Base-by-base conservation (phyloP, 352 stramenopile genomes). In the Pythium sukuiense region DNA sequence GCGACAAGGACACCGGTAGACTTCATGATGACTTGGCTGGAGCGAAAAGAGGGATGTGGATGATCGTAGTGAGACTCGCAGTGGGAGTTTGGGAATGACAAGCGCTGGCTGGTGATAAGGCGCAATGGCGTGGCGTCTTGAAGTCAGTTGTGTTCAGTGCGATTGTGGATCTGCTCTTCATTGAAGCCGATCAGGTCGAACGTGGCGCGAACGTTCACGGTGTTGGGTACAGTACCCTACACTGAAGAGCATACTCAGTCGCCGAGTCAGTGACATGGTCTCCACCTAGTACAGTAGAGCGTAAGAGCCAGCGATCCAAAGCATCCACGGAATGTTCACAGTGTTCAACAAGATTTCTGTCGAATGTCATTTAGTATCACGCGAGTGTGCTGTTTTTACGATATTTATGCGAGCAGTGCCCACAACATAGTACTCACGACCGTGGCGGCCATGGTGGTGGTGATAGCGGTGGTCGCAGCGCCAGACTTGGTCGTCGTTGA, bases 171-270 rank as follows among this genome's bases (percentile, higher is more conserved):
- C 46, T 30, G 32, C 32, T 7, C n/a, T 35, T 30, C 16, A 33
- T 29, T 26, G 48, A 16, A 55, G n/a, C 24, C 16, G n/a, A 29
- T 9, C 27, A 18, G 32, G 30, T 48, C 55, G 55, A 55, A 64
- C 45, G 29, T 54, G 49, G 37, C 50, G 24, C 33, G 59, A 65
- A 65, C 27, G 59, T 65, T 65, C 59, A 59, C 3, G 26, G 13
- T 20, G 30, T 46, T 59, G 46, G 27, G 24, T 1, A n/a, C n/a
- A n/a, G n/a, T n/a, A n/a, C 30, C 12, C n/a, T 26, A 18, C 20
- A 3, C 27, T 39, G 30, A 37, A 41, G 55, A 61, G 55, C 39
- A 1, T 4, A 56, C 27, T 39, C 50, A 18, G 6, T 33, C n/a
- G n/a, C n/a, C n/a, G 8, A 35, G 32, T 35, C 32, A 35, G 8